A percentile compares a stretch with the other conserved stretches of the same genome.
Conservation (phyloP, 345 rosid genomes). For the Boechera retrofracta region DNA sequence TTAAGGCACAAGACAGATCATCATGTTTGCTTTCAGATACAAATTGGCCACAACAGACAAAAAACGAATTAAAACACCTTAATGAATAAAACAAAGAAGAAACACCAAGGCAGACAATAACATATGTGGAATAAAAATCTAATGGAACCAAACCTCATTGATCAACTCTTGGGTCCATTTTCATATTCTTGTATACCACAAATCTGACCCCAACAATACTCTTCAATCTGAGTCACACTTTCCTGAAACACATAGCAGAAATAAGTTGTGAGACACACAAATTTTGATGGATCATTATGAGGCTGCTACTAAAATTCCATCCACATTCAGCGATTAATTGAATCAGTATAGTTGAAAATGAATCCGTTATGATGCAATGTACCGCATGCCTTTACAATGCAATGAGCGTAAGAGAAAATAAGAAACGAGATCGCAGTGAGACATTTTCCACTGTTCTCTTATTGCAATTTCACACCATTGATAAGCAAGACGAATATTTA, state of each 20-base stretch:
- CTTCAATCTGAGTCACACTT: slow-evolving; percentile 28
- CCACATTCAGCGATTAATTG: no score
- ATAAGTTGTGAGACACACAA: neutral
- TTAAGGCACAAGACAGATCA: slow-evolving; percentile 30
- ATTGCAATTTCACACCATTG: no score
- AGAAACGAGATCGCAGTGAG: no score
- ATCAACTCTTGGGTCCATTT: slow-evolving; percentile 28
- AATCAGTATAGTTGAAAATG: no score
- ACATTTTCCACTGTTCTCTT: no score
- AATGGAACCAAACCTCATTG: slow-evolving; percentile 31
- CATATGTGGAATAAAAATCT: slow-evolving; percentile 17
- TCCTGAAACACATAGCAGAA: neutral
- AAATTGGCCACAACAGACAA: slow-evolving; percentile 35
- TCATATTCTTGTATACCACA: slow-evolving; percentile 20
- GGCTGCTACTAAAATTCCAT: no score
- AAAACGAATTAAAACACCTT: slow-evolving; percentile 10
- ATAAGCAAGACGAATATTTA: no score
- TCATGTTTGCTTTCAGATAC: slow-evolving; percentile 29
- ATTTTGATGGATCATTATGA: neutral
- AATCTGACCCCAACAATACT: slow-evolving; percentile 19
- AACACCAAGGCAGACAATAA: slow-evolving; percentile 37
- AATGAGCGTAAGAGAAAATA: no score
- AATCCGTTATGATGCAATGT: no score
- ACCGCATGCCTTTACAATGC: no score
- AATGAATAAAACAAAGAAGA: slow-evolving; percentile 33